Evolutionary conservation across 1,284 basidiomycete species (phyloP).

Genomic region (Thecaphora frezii): DNA sequence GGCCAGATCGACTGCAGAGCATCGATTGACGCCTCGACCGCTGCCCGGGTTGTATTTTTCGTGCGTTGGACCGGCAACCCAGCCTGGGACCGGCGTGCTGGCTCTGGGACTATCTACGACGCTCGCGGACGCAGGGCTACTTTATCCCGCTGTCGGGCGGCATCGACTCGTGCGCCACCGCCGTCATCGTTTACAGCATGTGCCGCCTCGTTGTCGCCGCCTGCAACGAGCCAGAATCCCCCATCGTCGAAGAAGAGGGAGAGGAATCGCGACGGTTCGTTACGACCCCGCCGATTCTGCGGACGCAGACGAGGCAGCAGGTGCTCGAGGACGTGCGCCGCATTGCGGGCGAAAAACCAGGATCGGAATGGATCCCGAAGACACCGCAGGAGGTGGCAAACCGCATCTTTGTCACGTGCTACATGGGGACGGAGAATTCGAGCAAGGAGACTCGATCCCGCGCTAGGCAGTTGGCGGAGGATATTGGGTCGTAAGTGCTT

Average conservation of each 20-base stretch:
- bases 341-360: constrained; percentile 79
- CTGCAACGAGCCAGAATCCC: constrained; percentile 60
- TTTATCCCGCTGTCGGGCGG: constrained; percentile 97
- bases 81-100: constrained; percentile 96
- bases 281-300: constrained; percentile 8
- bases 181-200: constrained; percentile 94
- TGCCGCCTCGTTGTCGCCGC: constrained; percentile 81
- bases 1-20: not conserved
- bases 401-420: constrained; percentile 94
- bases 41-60: not conserved
- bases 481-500: constrained; percentile 68
- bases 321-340: constrained; percentile 88
- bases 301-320: constrained; percentile 68
- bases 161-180: constrained; percentile 94
- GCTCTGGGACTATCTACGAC: constrained; percentile 97
- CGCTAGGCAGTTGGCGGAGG: constrained; percentile 80
- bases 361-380: constrained; percentile 77
- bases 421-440: constrained; percentile 98
- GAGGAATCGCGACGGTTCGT: not conserved
- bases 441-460: constrained; percentile 80
- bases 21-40: not conserved
- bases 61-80: too few relatives aligned
- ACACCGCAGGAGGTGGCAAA: constrained; percentile 83
- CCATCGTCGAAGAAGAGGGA: not conserved
- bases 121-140: constrained; percentile 91